phyloP scores from a whole-genome alignment of 2,329 filamentous ascomycete genomes.

The Fusarium albidum region DNA sequence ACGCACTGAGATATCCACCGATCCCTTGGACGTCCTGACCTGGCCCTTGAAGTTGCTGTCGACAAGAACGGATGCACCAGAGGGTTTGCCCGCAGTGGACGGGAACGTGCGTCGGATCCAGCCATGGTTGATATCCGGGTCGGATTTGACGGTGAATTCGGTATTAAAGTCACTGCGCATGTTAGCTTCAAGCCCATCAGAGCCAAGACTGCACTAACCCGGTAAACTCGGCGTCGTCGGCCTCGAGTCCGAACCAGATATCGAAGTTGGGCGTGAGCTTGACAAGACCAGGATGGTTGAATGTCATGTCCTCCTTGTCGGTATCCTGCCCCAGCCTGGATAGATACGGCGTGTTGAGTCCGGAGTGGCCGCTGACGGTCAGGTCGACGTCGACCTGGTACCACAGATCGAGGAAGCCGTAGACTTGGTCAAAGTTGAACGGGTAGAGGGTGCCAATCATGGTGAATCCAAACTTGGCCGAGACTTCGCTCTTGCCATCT shows the following conservation, averaged over 20 bases:
- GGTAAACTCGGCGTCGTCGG: constrained; percentile 1
- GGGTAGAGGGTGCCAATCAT: constrained; percentile 9
- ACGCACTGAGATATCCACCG: not conserved
- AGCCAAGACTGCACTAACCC: not conserved
- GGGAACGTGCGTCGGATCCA: constrained; percentile 6
- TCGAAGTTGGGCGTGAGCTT: constrained; percentile 1
- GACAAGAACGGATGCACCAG: too few relatives aligned
- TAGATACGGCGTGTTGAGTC: constrained; percentile 2
- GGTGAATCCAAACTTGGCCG: constrained; percentile 5
- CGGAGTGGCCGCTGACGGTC: not conserved
- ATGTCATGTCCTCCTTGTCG: not conserved
- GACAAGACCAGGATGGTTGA: constrained; percentile 5
- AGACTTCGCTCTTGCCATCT: not conserved
- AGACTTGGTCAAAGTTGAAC: constrained; percentile 2
- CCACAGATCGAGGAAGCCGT: constrained; percentile 2
- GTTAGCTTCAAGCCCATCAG: not conserved
- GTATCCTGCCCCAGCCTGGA: not conserved
- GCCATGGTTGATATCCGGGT: constrained; percentile 3
- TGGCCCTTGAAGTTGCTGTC: constrained; percentile 2
- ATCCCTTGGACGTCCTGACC: not conserved
- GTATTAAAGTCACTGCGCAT: not conserved
- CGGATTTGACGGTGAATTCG: constrained; percentile 5
- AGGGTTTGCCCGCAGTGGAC: constrained; percentile 5
- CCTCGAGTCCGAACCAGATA: constrained; percentile 2
- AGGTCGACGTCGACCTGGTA: constrained; percentile 3